Conservation (phyloP, 1,284 basidiomycete species). For the Athelia psychrophila region DNA sequence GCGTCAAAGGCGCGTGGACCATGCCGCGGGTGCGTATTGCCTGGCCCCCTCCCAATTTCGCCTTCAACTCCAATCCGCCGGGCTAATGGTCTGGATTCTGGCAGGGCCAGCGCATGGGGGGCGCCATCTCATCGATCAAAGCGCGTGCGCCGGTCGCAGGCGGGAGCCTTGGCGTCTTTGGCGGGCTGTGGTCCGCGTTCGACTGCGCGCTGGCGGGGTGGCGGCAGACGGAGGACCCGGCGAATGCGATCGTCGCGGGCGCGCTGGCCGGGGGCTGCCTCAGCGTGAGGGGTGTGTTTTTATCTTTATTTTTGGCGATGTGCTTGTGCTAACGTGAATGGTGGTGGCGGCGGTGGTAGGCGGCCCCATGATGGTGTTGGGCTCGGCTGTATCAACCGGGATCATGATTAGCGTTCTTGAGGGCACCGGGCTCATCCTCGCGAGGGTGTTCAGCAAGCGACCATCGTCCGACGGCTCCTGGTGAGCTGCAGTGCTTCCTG, state of each 20-base stretch:
- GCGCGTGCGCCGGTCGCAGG: slow-evolving; percentile 97
- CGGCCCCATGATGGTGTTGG: slow-evolving; percentile 88
- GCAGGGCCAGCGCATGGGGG: slow-evolving; percentile 87
- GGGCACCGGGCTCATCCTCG: slow-evolving; percentile 88
- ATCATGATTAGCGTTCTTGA: slow-evolving; percentile 96
- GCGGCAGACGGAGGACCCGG: slow-evolving; percentile 98
- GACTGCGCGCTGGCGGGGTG: slow-evolving; percentile 98
- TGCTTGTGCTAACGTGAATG: too few relatives aligned
- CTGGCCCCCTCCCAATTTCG: too few relatives aligned
- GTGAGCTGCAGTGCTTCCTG: too few relatives aligned
- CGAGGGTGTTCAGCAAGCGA: slow-evolving; percentile 80
- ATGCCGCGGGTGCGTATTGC: slow-evolving; percentile 79
- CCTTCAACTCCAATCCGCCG: too few relatives aligned
- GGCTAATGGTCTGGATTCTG: not conserved
- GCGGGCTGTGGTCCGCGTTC: slow-evolving; percentile 94
- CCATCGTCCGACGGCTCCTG: too few relatives aligned
- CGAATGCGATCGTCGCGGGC: slow-evolving; percentile 99
- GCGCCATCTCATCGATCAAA: slow-evolving; percentile 96
- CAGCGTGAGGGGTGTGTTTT: slow-evolving; percentile 42
- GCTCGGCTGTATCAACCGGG: slow-evolving; percentile 93
- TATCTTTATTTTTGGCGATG: too few relatives aligned
- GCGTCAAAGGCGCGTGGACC: slow-evolving; percentile 97
- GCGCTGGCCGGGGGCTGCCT: slow-evolving; percentile 96
- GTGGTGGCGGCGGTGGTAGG: too few relatives aligned
- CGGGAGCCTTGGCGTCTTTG: slow-evolving; percentile 99